Evolutionary conservation across 257 asterid species (phyloP), one percentile per base, ranked within the genome.

Genomic region (Nicotiana benthamiana): DNA sequence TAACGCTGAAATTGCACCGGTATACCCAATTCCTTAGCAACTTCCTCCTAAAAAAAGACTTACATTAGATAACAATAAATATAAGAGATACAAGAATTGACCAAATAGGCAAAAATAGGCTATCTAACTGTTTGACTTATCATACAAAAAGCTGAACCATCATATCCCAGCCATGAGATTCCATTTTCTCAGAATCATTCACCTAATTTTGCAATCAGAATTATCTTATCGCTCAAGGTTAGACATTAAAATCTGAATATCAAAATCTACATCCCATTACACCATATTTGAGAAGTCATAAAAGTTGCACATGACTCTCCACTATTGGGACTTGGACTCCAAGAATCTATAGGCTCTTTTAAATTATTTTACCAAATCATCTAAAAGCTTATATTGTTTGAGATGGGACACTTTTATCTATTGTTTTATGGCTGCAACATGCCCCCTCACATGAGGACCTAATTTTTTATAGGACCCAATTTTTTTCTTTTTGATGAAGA

Each of bases 1-100:
- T 89, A 92, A 75, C 97, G 96, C 79, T 91, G 98, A 79, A 84
- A 92, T 67, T 90, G 93, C 67, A 92, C 90, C 6, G 97, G 96
- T 84, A 93, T 80, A 30, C 93, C 94, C 68, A 93, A 89, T 83
- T 90, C 97, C 86, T 89, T 93, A 20, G 97, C 95, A 74, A 93
- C 95, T 84, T 93, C 97, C 83, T 91, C 97, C 97, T 93, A 89
- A 63, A 84, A 86, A 53, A 26, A 32, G 75, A 80, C 80, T 67
- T 77, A 54, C 61, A 61, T 15, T 28, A 84, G 12, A 61, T 20
- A 66, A 81, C 46, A 6, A 16, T 18, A 54, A 52, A 51, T 36
- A 48, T 51, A 74, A 48, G 79, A 51, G 46, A 20, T 24, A 48
- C 6, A 74, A 15, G 17, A 5, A 9, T 4, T 74, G 26, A 65